A percentile compares a stretch with the other conserved stretches of the same genome.
Evolutionary conservation across 2,329 filamentous ascomycete genomes (phyloP).

Genomic region (Leptodontidium sp.): DNA sequence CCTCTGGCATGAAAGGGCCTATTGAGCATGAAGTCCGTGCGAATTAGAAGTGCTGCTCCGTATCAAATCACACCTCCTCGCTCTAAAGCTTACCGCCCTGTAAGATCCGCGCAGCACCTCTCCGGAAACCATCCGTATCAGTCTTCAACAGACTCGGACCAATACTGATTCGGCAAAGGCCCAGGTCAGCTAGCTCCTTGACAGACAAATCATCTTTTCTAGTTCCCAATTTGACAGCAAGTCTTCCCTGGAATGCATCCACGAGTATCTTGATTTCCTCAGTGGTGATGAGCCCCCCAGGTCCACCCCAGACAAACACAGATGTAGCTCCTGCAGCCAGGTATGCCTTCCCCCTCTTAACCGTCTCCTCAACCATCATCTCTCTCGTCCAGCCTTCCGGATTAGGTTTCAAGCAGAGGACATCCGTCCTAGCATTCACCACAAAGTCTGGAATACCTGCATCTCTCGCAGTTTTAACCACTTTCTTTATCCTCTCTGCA

Average conservation of each 20-base stretch:
- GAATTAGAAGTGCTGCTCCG: no score
- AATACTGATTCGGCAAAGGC: conserved; percentile 63
- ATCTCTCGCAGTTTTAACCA: conserved; percentile 53
- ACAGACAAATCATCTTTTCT: conserved; percentile 52
- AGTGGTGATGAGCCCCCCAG: conserved; percentile 51
- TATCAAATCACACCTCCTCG: not conserved
- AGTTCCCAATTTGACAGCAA: conserved; percentile 57
- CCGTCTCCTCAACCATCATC: conserved; percentile 49
- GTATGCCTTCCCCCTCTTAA: conserved; percentile 63
- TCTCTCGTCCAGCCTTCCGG: conserved; percentile 39
- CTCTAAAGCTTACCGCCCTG: conserved; percentile 15
- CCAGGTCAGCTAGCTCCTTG: conserved; percentile 55
- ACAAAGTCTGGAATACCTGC: conserved; percentile 62
- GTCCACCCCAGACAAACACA: conserved; percentile 67
- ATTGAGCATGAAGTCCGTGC: no score
- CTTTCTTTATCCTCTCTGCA: conserved; percentile 54
- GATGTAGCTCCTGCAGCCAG: conserved; percentile 65
- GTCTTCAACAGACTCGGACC: conserved; percentile 56
- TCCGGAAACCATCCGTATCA: conserved; percentile 47
- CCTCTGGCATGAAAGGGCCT: no score
- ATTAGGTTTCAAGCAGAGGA: conserved; percentile 50
- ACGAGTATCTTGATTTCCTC: conserved; percentile 58
- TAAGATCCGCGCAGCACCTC: conserved; percentile 20
- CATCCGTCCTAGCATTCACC: conserved; percentile 66
- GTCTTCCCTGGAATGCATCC: conserved; percentile 55